phyloP scores from a whole-genome alignment of 148 eudicot genomes.

The Amaranthus cruentus region DNA sequence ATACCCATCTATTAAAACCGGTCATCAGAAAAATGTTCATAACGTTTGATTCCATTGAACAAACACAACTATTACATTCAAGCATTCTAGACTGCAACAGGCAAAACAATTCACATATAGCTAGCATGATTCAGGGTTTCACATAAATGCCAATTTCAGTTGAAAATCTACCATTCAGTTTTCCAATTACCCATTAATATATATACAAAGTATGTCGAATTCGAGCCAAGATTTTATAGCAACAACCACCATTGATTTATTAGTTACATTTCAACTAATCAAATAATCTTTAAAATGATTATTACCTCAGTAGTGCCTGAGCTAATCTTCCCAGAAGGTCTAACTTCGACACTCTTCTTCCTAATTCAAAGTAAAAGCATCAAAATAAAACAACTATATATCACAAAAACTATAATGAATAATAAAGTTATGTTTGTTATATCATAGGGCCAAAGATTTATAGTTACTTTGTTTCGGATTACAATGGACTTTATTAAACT shows the following conservation, averaged over 20 bases:
- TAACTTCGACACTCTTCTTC: constrained; percentile 49
- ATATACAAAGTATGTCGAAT: background rate
- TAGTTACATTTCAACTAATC: background rate
- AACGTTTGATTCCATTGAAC: background rate
- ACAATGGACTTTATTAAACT: too few relatives aligned
- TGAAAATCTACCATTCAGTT: background rate
- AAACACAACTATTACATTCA: background rate
- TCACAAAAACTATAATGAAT: background rate
- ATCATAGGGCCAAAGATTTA: too few relatives aligned
- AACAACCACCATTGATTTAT: background rate
- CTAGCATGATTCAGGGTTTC: background rate
- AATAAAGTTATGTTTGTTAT: too few relatives aligned
- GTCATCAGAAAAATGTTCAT: background rate
- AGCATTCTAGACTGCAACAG: background rate
- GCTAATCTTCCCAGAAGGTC: constrained; percentile 57
- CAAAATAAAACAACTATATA: background rate
- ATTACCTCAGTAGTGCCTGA: constrained; percentile 67
- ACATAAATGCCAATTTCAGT: background rate
- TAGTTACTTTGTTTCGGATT: too few relatives aligned
- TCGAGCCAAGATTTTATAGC: background rate
- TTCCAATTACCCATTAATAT: background rate
- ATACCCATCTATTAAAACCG: background rate
- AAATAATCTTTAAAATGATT: background rate
- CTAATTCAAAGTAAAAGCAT: constrained; percentile 28
- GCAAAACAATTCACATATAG: background rate